Conservation (phyloP, 768 basidiomycete genomes). For the Russula sp. region DNA sequence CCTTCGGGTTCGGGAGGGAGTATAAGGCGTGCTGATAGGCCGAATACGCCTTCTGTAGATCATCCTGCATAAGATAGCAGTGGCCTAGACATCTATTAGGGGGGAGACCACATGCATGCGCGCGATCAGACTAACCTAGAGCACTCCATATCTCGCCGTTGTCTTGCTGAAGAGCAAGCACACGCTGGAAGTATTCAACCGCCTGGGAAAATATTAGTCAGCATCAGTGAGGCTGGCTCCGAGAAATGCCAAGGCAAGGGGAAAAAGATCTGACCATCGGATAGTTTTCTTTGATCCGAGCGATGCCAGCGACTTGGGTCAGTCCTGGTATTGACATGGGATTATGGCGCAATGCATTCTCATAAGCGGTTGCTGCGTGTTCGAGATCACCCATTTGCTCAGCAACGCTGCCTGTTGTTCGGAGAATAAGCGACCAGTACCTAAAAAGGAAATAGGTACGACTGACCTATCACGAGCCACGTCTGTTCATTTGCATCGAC, state of each 20-base stretch:
- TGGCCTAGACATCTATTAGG: conserved; percentile 51
- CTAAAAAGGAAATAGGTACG: conserved; percentile 17
- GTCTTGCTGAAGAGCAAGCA: conserved; percentile 84
- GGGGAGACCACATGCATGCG: conserved; percentile 20
- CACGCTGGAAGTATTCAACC: conserved; percentile 94
- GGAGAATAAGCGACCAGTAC: conserved; percentile 25
- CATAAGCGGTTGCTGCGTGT: conserved; percentile 88
- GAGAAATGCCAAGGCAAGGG: conserved; percentile 7
- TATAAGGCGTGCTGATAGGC: conserved; percentile 99
- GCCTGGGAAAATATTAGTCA: conserved; percentile 49
- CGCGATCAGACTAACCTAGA: conserved; percentile 51
- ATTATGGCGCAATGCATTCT: conserved; percentile 93
- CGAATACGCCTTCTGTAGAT: conserved; percentile 96
- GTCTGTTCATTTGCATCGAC: conserved; percentile 88
- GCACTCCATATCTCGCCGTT: conserved; percentile 99
- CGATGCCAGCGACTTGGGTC: conserved; percentile 92
- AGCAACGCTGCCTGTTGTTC: conserved; percentile 81
- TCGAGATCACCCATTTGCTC: conserved; percentile 95
- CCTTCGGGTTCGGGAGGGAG: conserved; percentile 92
- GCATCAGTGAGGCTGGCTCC: conserved; percentile 16
- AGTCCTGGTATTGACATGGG: conserved; percentile 85
- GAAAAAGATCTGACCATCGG: conserved; percentile 63
- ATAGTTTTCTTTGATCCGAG: conserved; percentile 96
- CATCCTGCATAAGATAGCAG: conserved; percentile 98
- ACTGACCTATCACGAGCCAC: conserved; percentile 86